A percentile compares a stretch with the other conserved stretches of the same genome.
Conservation (phyloP, 2,329 filamentous ascomycete genomes). For the Verticillium tricorpus region DNA sequence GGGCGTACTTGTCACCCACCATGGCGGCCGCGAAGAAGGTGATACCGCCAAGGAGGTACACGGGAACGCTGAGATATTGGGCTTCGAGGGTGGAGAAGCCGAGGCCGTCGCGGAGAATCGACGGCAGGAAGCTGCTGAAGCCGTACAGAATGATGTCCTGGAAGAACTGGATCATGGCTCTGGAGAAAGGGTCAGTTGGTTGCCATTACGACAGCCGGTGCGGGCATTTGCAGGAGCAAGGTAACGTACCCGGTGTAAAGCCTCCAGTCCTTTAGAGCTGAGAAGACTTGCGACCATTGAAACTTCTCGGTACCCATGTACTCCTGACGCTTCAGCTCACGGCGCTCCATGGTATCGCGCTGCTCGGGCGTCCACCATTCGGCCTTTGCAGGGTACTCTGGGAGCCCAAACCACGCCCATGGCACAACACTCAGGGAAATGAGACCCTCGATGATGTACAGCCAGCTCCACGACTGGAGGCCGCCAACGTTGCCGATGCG, state of each 20-base stretch:
- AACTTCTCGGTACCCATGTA: conserved; percentile 46
- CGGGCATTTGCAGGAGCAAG: not conserved
- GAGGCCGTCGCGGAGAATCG: conserved; percentile 43
- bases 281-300: conserved; percentile 42
- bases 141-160: conserved; percentile 48
- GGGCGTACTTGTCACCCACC: conserved; percentile 34
- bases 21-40: conserved; percentile 38
- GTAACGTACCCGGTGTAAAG: conserved; percentile 36
- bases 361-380: conserved; percentile 44
- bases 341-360: conserved; percentile 42
- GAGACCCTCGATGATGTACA: conserved; percentile 42
- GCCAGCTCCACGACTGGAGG: conserved; percentile 45
- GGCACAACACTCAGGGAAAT: conserved; percentile 31
- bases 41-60: conserved; percentile 44
- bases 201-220: not conserved
- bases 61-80: conserved; percentile 50
- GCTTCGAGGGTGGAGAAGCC: conserved; percentile 43
- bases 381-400: conserved; percentile 38
- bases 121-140: conserved; percentile 52
- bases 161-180: conserved; percentile 43
- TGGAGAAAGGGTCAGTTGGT: not conserved
- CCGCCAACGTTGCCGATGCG: conserved; percentile 39
- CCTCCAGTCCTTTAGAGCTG: conserved; percentile 44
- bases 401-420: conserved; percentile 40
- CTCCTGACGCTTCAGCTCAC: conserved; percentile 35